Percentiles rank a stretch among this genome's conserved stretches.
phyloP scores from a whole-genome alignment of 306 rosid species.

The Delonix regia region DNA sequence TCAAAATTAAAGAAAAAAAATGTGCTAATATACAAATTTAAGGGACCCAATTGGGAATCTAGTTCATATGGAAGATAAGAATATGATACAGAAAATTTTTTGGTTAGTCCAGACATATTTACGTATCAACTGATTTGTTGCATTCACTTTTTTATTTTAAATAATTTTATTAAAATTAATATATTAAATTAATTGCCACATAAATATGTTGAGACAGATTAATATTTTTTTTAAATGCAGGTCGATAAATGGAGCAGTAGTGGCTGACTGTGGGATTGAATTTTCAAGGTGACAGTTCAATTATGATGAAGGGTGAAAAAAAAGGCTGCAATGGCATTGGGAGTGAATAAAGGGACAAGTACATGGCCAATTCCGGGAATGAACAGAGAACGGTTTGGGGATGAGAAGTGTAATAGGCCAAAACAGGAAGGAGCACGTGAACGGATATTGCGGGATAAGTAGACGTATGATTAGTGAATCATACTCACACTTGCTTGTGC shows the following conservation, averaged over 20 bases:
- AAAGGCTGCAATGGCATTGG: slow-evolving; percentile 54
- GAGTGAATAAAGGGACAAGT: slow-evolving; percentile 39
- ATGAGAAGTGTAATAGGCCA: slow-evolving; percentile 30
- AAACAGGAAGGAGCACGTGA: slow-evolving; percentile 49
- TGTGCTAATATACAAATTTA: too few species aligned
- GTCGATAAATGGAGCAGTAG: not conserved
- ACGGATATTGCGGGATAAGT: slow-evolving; percentile 67
- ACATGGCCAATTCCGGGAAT: slow-evolving; percentile 17
- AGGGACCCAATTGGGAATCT: too few species aligned
- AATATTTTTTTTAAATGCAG: too few species aligned
- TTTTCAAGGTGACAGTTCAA: slow-evolving; percentile 39
- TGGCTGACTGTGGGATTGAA: slow-evolving; percentile 30
- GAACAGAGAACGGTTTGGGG: slow-evolving; percentile 34
- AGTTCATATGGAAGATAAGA: too few species aligned
- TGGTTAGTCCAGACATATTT: too few species aligned
- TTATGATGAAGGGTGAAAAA: slow-evolving; percentile 22
- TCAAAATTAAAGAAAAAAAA: too few species aligned
- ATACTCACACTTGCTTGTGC: not conserved
- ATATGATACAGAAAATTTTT: too few species aligned
- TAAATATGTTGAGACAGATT: too few species aligned
- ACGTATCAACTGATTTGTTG: too few species aligned
- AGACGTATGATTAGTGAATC: slow-evolving; percentile 24
- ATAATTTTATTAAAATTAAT: too few species aligned
- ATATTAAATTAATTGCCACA: too few species aligned
- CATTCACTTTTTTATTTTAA: too few species aligned